Percentiles rank a stretch among this genome's conserved stretches.
Conservation (phyloP, 2,329 filamentous ascomycete species). For the Fusarium nurragi region DNA sequence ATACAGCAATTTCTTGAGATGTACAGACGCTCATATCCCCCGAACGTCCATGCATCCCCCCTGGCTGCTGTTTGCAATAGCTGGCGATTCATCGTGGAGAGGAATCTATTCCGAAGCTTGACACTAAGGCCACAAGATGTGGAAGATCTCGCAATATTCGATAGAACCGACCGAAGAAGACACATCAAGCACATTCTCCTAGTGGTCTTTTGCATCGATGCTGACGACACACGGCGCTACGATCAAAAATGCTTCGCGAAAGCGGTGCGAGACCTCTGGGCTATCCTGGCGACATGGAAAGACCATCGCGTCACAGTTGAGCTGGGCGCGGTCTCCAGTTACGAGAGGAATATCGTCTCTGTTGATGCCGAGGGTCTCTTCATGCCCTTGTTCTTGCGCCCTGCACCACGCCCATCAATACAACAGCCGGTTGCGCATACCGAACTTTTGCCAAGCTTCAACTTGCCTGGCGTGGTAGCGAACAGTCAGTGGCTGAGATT, state of each 20-base stretch:
- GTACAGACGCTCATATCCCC: no score
- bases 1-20: no score
- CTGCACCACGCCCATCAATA: no score
- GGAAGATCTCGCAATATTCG: neutral
- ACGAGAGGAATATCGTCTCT: neutral
- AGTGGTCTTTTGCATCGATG: neutral
- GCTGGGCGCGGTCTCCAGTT: constrained; percentile 14
- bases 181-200: constrained; percentile 16
- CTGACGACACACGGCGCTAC: accelerated
- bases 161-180: neutral
- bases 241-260: neutral
- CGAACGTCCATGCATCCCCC: neutral
- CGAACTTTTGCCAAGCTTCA: no score
- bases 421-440: no score
- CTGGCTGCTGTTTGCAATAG: constrained; percentile 13
- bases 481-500: no score
- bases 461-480: no score
- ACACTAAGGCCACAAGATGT: neutral
- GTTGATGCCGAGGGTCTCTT: no score
- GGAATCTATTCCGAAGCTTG: neutral
- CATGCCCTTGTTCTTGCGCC: no score
- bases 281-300: constrained; percentile 15
- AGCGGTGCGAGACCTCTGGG: constrained; percentile 7
- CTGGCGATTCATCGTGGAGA: constrained; percentile 12
- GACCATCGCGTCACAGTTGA: constrained; percentile 16